Conservation (phyloP, 2,329 filamentous ascomycete species). For the Lachnum nothofagi region DNA sequence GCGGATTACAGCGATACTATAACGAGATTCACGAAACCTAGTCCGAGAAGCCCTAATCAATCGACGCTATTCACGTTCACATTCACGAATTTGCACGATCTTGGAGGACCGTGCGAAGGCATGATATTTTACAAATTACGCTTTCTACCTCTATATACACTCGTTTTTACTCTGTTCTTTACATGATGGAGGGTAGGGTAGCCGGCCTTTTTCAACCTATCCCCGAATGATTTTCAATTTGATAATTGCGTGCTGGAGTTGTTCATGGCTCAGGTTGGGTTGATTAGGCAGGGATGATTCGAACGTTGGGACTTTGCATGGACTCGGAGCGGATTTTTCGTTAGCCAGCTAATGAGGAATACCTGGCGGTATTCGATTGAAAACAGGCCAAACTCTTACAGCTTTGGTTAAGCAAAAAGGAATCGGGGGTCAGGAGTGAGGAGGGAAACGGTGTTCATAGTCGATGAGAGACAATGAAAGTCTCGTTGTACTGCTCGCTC, state of each 20-base stretch:
- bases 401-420: background rate
- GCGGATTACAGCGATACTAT: background rate
- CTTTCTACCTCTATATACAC: background rate
- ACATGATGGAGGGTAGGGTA: too few species aligned
- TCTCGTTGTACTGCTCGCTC: too few species aligned
- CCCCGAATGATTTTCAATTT: background rate
- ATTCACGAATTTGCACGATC: background rate
- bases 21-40: slow-evolving; percentile 4
- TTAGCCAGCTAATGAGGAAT: background rate
- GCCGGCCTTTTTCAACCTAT: background rate
- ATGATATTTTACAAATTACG: background rate
- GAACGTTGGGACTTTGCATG: background rate
- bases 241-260: too few species aligned
- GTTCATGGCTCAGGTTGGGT: background rate
- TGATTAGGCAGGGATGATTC: background rate
- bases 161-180: background rate
- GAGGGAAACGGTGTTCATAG: slow-evolving; percentile 1
- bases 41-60: background rate
- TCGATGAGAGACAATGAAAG: background rate
- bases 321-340: background rate
- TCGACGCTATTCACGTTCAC: background rate
- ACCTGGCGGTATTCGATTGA: background rate
- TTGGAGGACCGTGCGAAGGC: background rate
- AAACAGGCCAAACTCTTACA: background rate
- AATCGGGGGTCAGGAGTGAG: background rate